A percentile compares a stretch with the other conserved stretches of the same genome.
Conservation (phyloP, 2,329 filamentous ascomycete genomes). For the Ceratocystis smalleyi region DNA sequence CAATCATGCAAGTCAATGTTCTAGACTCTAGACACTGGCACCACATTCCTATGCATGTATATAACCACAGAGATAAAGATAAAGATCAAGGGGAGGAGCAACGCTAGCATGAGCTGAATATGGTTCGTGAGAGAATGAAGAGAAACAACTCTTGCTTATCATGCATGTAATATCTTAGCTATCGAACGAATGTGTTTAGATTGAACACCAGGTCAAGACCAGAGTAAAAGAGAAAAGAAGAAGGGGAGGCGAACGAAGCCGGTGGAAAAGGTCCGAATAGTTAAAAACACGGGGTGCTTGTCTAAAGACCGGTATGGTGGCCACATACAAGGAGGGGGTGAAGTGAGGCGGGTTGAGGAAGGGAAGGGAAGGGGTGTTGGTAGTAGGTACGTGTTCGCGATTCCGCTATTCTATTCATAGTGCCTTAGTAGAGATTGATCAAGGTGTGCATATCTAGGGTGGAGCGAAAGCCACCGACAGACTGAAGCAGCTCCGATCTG, state of each 20-base stretch:
- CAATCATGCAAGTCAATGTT: too few relatives aligned
- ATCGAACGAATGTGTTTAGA: not conserved
- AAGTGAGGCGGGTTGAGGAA: not conserved
- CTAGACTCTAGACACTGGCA: too few relatives aligned
- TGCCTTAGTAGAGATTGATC: not conserved
- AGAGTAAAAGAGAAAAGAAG: not conserved
- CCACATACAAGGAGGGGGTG: not conserved
- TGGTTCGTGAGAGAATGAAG: not conserved
- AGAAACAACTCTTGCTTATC: not conserved
- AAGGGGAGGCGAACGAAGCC: not conserved
- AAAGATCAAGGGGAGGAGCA: too few relatives aligned
- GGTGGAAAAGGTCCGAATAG: not conserved
- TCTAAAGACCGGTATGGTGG: not conserved
- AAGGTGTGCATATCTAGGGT: not conserved
- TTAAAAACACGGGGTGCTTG: not conserved
- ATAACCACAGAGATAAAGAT: too few relatives aligned
- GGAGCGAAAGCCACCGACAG: not conserved
- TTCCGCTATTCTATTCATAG: slow-evolving; percentile 1
- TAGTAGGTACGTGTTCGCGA: not conserved
- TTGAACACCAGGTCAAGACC: not conserved
- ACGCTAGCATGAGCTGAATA: not conserved
- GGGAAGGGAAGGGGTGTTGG: not conserved
- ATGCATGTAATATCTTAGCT: not conserved
- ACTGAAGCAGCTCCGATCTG: too few relatives aligned
- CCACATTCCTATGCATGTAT: too few relatives aligned